Conservation (phyloP, 176 grass and related monocot genomes). For the Carex pumila region DNA sequence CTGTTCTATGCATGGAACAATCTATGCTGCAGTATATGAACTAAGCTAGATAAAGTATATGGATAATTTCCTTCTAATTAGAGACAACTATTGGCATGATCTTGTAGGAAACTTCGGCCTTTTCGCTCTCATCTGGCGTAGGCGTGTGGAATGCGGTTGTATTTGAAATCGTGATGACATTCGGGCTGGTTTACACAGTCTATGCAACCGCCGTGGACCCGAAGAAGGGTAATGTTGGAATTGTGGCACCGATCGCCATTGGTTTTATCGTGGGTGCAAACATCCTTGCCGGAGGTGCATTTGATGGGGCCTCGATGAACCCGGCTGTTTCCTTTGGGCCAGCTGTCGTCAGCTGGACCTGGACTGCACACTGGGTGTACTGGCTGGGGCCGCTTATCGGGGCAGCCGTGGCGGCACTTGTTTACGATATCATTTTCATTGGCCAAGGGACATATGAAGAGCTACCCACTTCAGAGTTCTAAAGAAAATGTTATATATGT, state of each 20-base stretch:
- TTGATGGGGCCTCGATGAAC: conserved; percentile 81
- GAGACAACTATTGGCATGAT: background rate
- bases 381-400: conserved; percentile 65
- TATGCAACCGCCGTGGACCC: conserved; percentile 71
- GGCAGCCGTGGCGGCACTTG: conserved; percentile 55
- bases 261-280: conserved; percentile 78
- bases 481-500: background rate
- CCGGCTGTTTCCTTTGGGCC: conserved; percentile 75
- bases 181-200: conserved; percentile 76
- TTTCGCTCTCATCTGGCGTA: conserved; percentile 51
- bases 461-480: conserved; percentile 51
- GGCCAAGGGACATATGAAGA: conserved; percentile 45
- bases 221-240: conserved; percentile 46
- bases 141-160: conserved; percentile 55
- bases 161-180: conserved; percentile 80
- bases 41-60: background rate
- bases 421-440: conserved; percentile 69
- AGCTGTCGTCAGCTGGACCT: conserved; percentile 53
- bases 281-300: conserved; percentile 67
- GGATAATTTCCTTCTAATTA: background rate
- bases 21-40: background rate
- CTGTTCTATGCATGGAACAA: background rate
- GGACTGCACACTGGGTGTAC: conserved; percentile 73
- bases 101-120: conserved; percentile 37
- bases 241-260: conserved; percentile 60